Evolutionary conservation across 1,139 yeast genomes (phyloP).

Genomic region (Protomyces inouyei): DNA sequence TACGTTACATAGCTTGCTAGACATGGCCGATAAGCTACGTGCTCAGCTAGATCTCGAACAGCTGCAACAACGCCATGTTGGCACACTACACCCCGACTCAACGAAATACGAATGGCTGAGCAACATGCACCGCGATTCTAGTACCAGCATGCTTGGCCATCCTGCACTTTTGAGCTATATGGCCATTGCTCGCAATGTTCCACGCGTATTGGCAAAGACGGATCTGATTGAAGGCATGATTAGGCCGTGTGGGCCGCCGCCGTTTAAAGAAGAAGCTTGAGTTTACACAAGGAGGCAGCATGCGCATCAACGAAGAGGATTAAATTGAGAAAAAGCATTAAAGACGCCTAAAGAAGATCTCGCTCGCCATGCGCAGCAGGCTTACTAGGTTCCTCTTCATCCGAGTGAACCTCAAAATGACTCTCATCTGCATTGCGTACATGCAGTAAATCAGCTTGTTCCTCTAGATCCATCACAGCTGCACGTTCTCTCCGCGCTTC

Average conservation of each 20-base stretch:
- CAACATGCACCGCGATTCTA: slow-evolving; percentile 69
- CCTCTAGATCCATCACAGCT: background rate
- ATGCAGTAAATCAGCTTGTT: background rate
- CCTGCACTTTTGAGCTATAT: slow-evolving; percentile 60
- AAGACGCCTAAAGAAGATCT: background rate
- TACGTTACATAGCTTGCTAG: background rate
- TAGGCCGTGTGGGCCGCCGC: slow-evolving; percentile 43
- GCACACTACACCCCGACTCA: slow-evolving; percentile 69
- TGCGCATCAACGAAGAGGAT: background rate
- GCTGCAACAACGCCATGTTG: slow-evolving; percentile 59
- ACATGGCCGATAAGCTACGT: slow-evolving; percentile 36
- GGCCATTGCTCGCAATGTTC: slow-evolving; percentile 57
- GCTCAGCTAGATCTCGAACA: slow-evolving; percentile 60
- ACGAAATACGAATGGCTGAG: slow-evolving; percentile 54
- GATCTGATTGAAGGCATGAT: slow-evolving; percentile 61
- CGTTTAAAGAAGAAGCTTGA: slow-evolving; percentile 19
- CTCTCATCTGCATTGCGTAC: background rate
- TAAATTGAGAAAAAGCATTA: background rate
- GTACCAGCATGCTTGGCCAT: slow-evolving; percentile 66
- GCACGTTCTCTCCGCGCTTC: background rate
- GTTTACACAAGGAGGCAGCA: background rate
- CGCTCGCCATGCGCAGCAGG: background rate
- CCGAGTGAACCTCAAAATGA: background rate
- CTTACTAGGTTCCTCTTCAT: background rate
- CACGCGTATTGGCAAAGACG: slow-evolving; percentile 48